Evolutionary conservation across 306 rosid genomes (phyloP), one percentile per base, ranked within the genome.

Genomic region (Styphnolobium japonicum): DNA sequence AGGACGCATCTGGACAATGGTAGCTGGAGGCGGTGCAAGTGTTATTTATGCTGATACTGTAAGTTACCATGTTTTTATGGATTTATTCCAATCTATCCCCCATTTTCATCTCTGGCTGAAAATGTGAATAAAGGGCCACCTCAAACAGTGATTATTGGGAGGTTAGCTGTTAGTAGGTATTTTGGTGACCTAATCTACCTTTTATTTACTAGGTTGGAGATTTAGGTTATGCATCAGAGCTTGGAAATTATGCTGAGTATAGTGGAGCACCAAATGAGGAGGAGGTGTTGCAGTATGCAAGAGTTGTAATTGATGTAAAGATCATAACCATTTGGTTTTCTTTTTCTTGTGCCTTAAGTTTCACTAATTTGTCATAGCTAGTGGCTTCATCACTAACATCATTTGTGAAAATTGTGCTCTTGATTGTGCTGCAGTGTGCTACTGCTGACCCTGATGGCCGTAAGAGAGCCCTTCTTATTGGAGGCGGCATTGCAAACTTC

Each of bases 211-310:
- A 92, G 96, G 97, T 92, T 60, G 97, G 97, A 78, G 96, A 92
- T 89, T 83, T 93, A 88, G 98, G 98, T 52, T 93, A 89, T 87
- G 94, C 98, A 22, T 88, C 91, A 31, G 98, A 93, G 87, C 97
- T 93, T 73, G 98, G 98, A n/a, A 93, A 93, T 83, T 93, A 93
- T 86, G 98, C 98, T 8, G 98, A 93, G 81, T 91, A 93, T 61
- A 93, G 98, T 84, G 98, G 98, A 77, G 97, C 98, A 80, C 98
- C 98, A 71, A 93, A 93, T 34, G 97, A 93, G 85, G 98, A 91
- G 40, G 98, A 93, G 85, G 98, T 93, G 51, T 82, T 93, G 91
- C 98, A 93, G 77, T 93, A 93, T 86, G 97, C 98, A 7, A 86
- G 97, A 87, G 97, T 91, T 8, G 88, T 93, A 74, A 61, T 93